Base-by-base conservation (phyloP, 768 basidiomycete species). In the Amanita molliuscula region DNA sequence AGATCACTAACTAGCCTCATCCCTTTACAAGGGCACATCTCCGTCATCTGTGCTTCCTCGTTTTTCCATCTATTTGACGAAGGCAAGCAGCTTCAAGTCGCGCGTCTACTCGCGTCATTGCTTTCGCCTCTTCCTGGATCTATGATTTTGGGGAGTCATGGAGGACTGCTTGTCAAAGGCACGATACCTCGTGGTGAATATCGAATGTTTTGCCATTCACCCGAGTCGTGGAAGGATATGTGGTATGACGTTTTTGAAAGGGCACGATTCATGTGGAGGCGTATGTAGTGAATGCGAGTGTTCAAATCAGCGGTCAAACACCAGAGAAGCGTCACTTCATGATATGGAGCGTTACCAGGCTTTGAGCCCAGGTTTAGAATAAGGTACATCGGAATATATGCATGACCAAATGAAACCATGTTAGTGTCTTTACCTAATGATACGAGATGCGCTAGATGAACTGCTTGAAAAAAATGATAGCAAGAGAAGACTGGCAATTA, bases 41-140 rank as follows among this genome's bases (percentile, higher is more conserved):
- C 77, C 10, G 75, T 64, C 13, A 75, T 83, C 43, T 63, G 65
- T 50, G 55, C 61, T 10, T 64, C 65, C 9, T 53, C 64, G 7
- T 62, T 71, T 44, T 69, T 71, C 51, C 67, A 71, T 42, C 56
- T 69, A 7, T 71, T 71, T 54, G 46, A 55, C n/a, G 66, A 69
- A 47, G 59, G 61, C 5, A 48, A 58, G 18, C 67, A 69, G 43
- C 49, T 58, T 20, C 44, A 63, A 37, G 53, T 67, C 1, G 69
- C 64, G 2, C 58, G 52, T 3, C 60, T 55, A 1, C 54, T 71
- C 6, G 62, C 62, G 2, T 50, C 61, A 0, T 51, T 70, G 6
- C 65, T 71, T 33, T 62, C 64, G 9, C 65, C 69, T 1, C 48
- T 56, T 20, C 59, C 59, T 10, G 67, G 67, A 3, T 67, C 66